Base-by-base conservation (phyloP, 1,284 basidiomycete genomes). In the Somion occarium region DNA sequence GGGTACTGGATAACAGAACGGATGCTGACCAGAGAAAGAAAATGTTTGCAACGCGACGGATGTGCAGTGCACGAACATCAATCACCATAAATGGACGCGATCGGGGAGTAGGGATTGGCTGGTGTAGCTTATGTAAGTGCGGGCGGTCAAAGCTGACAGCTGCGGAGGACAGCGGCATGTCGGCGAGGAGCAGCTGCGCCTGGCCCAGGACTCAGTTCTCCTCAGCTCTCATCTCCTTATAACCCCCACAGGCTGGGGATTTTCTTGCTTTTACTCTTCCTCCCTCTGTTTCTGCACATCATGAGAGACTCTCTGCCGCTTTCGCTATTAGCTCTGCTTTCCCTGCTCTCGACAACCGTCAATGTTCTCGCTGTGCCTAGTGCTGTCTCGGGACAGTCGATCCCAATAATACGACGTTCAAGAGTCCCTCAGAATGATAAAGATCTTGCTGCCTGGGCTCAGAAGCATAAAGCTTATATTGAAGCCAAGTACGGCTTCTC, bases 401-500 rank as follows among this genome's bases (percentile, higher is more conserved):
- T 66, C 44, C 51, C 52, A 4, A 58, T 64, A 24, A 27, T 53
- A 1, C 58, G 64, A 19, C 56, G 60, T 22, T 23, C 49, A 5
- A 41, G 44, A 5, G 45, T 52, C 2, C 48, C 37, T 19, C 50
- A 52, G 23, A 60, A 51, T 46, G 37, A 54, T 4, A 55, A 52
- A n/a, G 58, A 61, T 19, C 49, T 56, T 13, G 56, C 50, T 5
- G 50, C 57, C 3, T 63, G 61, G 60, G 50, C 61, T 9, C 50
- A 56, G 46, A 52, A 44, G 18, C 63, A 64, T 51, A 63, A 59
- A 46, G 58, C 54, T 2, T 45, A 51, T 7, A 53, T 66, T 2
- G 59, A 63, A 26, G 48, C 52, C 18, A 68, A 68, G 57, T 68
- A 68, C 50, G 59, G 62, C 20, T 43, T 56, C 23, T 48, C 54